phyloP scores from a whole-genome alignment of 306 rosid species.

The Lagenaria siceraria region DNA sequence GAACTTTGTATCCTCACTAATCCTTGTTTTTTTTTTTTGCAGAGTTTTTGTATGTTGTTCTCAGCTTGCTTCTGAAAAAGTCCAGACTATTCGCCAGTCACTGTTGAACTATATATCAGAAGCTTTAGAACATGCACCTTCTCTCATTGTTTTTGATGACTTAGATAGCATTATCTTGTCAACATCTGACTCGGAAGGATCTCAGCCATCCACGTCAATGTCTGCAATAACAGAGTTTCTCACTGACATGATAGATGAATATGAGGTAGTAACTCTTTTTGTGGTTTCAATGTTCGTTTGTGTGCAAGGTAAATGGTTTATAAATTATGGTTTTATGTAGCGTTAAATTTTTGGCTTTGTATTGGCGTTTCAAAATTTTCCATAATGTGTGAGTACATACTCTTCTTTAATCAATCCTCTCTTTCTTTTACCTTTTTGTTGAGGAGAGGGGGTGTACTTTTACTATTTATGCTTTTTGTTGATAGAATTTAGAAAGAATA shows the following conservation, averaged over 20 bases:
- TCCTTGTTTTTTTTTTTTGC: conserved; percentile 13
- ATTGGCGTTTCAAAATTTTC: not conserved
- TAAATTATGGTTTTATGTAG: not conserved
- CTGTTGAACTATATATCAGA: conserved; percentile 59
- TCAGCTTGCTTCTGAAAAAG: conserved; percentile 66
- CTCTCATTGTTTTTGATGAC: conserved; percentile 77
- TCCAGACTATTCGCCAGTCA: conserved; percentile 40
- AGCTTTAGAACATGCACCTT: conserved; percentile 88
- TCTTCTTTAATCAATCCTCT: conserved; percentile 12
- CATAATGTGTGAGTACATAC: not conserved
- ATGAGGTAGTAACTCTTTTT: conserved; percentile 37
- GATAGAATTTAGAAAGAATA: no score
- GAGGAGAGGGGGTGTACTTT: no score
- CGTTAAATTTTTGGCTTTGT: not conserved
- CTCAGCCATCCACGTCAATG: conserved; percentile 44
- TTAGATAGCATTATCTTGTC: conserved; percentile 68
- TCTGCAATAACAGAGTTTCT: conserved; percentile 63
- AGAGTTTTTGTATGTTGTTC: conserved; percentile 79
- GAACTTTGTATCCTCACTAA: conserved; percentile 11
- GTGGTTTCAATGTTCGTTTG: not conserved
- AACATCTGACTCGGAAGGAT: conserved; percentile 57
- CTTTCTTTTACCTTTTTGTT: not conserved
- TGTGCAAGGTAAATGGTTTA: not conserved
- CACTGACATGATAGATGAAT: conserved; percentile 73
- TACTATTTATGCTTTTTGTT: no score